Evolutionary conservation across 2,329 filamentous ascomycete species (phyloP), one percentile per base, ranked within the genome.

Genomic region (Ophiocordyceps camponoti-leonardi): DNA sequence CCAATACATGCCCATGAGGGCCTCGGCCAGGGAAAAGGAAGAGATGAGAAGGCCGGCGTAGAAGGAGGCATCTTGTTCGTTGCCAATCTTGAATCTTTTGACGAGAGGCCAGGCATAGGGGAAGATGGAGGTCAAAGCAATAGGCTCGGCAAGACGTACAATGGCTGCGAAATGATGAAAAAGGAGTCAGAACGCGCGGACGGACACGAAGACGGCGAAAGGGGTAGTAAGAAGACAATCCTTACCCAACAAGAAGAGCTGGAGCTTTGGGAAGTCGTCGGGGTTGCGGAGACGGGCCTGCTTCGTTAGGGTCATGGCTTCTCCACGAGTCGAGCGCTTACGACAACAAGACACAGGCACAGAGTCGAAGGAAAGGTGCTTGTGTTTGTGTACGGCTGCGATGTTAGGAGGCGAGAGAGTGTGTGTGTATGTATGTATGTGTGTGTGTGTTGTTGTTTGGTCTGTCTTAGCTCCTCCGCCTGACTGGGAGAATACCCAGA

Each of bases 81-180:
- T 72, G 50, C 81, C 83, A 53, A 88, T 72, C 39, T 84, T 58
- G 62, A 86, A 86, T 53, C 78, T 72, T 62, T 84, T 84, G 52
- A 90, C 80, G 53, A 90, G 78, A 49, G 82, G 75, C 83, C 83
- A 93, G 49, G 85, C 85, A 62, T 94, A 95, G 19, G 88, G 88
- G 56, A 90, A 93, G 62, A 94, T 92, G 57, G 85, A 92, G 1
- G 87, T 94, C 51, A 95, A 75, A 44, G 88, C 87, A 54, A 95
- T 90, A 20, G 88, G 88, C 63, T 95, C 88, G 45, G 87, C 85
- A 53, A 95, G 77, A 50, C 88, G 86, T 58, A 93, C 88, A 69
- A 94, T 86, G 61, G 86, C 87, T 94, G 47, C 16, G 6, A 19
- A 26, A 4, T 37, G 50, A 19, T 5, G 12, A 11, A 8, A 18